Conservation (phyloP, 225 moss, liverwort and hornwort genomes). For the Antitrichia curtipendula region DNA sequence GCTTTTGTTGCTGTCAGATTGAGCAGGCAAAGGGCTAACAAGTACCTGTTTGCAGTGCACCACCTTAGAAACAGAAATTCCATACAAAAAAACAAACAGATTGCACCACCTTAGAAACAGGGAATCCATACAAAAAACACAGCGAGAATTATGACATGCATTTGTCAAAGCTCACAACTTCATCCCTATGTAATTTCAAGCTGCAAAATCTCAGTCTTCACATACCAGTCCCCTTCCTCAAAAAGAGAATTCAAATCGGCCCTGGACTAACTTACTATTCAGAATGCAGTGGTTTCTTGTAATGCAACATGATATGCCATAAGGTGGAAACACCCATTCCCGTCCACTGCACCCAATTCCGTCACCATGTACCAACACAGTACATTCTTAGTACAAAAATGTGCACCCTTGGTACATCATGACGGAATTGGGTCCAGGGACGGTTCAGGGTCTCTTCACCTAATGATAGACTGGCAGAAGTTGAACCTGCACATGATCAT, state of each 20-base stretch:
- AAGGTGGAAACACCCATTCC: no score
- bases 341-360: no score
- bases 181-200: not conserved
- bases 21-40: constrained; percentile 69
- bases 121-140: not conserved
- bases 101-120: not conserved
- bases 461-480: not conserved
- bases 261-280: not conserved
- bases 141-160: not conserved
- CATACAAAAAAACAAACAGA: not conserved
- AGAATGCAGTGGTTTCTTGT: not conserved
- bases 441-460: no score
- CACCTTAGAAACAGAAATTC: not conserved
- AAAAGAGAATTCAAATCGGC: no score
- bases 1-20: constrained; percentile 55
- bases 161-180: not conserved
- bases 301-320: not conserved
- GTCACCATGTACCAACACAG: no score
- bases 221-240: no score
- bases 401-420: no score
- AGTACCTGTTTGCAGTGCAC: constrained; percentile 34
- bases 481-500: constrained; percentile 20
- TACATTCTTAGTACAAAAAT: no score
- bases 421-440: no score
- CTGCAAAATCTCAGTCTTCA: not conserved